Evolutionary conservation across 306 rosid species (phyloP).

Genomic region (Oxytropis ochrocephala): DNA sequence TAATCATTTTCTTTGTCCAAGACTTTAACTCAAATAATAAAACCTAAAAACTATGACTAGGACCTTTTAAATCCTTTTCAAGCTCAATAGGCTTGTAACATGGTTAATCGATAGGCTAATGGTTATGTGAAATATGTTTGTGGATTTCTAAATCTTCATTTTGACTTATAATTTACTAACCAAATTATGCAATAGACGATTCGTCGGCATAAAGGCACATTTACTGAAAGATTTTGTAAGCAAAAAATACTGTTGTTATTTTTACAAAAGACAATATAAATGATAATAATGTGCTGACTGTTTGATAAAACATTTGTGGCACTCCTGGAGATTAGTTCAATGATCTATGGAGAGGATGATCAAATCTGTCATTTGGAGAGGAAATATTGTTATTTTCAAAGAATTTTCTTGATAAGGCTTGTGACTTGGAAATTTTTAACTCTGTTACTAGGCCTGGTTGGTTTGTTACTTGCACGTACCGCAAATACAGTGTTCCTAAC

Average conservation of each 20-base stretch:
- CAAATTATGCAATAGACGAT: neutral
- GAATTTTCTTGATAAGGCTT: slow-evolving; percentile 3
- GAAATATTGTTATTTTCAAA: neutral
- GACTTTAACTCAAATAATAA: neutral
- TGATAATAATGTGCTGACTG: neutral
- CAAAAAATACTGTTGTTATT: neutral
- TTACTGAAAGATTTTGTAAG: neutral
- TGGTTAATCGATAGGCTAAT: neutral
- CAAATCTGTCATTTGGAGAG: slow-evolving; percentile 13
- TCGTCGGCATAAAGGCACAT: neutral
- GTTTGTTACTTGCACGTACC: slow-evolving; percentile 63
- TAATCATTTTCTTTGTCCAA: neutral
- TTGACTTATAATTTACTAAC: neutral
- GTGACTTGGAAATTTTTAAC: slow-evolving; percentile 29
- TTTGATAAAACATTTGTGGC: neutral
- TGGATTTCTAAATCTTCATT: neutral
- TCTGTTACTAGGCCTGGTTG: slow-evolving; percentile 65
- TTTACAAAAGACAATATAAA: neutral
- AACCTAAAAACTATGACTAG: neutral
- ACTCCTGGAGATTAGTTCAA: neutral
- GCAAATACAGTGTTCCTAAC: slow-evolving; percentile 64
- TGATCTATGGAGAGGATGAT: neutral
- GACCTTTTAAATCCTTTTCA: neutral
- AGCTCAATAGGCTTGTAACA: neutral
- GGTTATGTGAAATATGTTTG: neutral